These are phyloP conservation scores for Botrytis fragariae DNA, from an alignment of 2,329 filamentous ascomycete species.

Conservation along the genomic window DNA sequence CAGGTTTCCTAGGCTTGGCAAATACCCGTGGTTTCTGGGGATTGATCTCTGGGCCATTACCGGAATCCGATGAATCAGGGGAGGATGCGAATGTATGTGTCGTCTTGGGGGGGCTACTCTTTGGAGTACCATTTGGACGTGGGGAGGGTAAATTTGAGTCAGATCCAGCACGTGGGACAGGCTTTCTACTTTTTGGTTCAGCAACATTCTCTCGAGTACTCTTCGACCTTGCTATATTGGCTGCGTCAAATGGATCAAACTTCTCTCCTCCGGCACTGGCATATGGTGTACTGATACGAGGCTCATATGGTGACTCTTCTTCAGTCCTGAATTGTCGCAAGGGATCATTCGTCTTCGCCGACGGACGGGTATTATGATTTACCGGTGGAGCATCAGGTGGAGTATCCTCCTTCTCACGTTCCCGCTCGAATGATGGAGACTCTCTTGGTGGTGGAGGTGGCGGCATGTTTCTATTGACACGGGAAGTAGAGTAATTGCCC, in stretches of 20 bases:
- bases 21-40: conserved; percentile 18
- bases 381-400: conserved; percentile 8
- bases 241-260: conserved; percentile 53
- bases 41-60: conserved; percentile 19
- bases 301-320: conserved; percentile 41
- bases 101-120: conserved; percentile 14
- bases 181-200: conserved; percentile 13
- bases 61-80: conserved; percentile 21
- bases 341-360: conserved; percentile 41
- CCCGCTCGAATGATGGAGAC: conserved; percentile 6
- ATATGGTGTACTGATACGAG: conserved; percentile 58
- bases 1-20: conserved; percentile 21
- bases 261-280: conserved; percentile 56
- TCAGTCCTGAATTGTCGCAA: conserved; percentile 46
- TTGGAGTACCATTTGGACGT: conserved; percentile 24
- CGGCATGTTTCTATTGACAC: conserved; percentile 32
- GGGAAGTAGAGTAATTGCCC: conserved; percentile 35
- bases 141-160: conserved; percentile 33
- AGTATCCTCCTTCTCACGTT: conserved; percentile 12
- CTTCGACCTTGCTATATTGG: conserved; percentile 36
- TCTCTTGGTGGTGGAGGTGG: conserved; percentile 30
- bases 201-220: conserved; percentile 31
- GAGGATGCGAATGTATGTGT: conserved; percentile 16
- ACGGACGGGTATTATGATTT: conserved; percentile 22
- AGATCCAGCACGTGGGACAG: conserved; percentile 32